Conservation (phyloP, 2,329 filamentous ascomycete genomes). For the Shiraia bambusicola region DNA sequence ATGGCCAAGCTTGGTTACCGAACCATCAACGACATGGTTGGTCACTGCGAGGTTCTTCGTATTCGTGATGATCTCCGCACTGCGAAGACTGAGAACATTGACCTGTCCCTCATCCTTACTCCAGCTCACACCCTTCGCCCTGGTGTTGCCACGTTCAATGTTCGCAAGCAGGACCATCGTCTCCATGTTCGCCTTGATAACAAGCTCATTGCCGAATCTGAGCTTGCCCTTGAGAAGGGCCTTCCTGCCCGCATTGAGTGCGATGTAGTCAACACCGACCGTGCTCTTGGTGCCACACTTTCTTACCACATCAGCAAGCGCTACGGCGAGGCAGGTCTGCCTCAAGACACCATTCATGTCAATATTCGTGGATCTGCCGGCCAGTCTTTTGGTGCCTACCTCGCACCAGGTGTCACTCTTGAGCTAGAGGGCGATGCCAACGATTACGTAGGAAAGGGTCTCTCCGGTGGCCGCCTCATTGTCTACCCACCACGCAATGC, state of each 20-base stretch:
- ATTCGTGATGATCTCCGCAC: slow-evolving; percentile 86
- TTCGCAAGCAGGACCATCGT: slow-evolving; percentile 94
- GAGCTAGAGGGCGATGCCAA: slow-evolving; percentile 96
- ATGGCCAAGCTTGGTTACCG: slow-evolving; percentile 96
- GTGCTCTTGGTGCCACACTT: slow-evolving; percentile 87
- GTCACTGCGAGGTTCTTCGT: slow-evolving; percentile 81
- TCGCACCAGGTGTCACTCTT: slow-evolving; percentile 88
- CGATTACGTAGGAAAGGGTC: slow-evolving; percentile 94
- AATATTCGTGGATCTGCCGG: slow-evolving; percentile 96
- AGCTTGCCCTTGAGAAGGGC: slow-evolving; percentile 91
- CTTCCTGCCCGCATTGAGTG: slow-evolving; percentile 91
- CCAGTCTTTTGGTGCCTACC: slow-evolving; percentile 93
- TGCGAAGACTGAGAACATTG: slow-evolving; percentile 88
- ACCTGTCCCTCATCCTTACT: slow-evolving; percentile 87
- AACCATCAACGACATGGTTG: slow-evolving; percentile 97
- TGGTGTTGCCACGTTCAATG: slow-evolving; percentile 94
- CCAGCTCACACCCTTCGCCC: slow-evolving; percentile 94
- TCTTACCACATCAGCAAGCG: slow-evolving; percentile 95
- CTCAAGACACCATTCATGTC: slow-evolving; percentile 90
- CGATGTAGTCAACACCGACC: slow-evolving; percentile 94
- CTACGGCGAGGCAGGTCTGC: slow-evolving; percentile 85
- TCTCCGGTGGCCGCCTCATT: slow-evolving; percentile 90
- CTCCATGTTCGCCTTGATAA: slow-evolving; percentile 93
- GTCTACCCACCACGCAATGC: slow-evolving; percentile 89
- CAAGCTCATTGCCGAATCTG: slow-evolving; percentile 93